Base-by-base conservation (phyloP, 2,329 filamentous ascomycete genomes). In the Cercospora janseana region DNA sequence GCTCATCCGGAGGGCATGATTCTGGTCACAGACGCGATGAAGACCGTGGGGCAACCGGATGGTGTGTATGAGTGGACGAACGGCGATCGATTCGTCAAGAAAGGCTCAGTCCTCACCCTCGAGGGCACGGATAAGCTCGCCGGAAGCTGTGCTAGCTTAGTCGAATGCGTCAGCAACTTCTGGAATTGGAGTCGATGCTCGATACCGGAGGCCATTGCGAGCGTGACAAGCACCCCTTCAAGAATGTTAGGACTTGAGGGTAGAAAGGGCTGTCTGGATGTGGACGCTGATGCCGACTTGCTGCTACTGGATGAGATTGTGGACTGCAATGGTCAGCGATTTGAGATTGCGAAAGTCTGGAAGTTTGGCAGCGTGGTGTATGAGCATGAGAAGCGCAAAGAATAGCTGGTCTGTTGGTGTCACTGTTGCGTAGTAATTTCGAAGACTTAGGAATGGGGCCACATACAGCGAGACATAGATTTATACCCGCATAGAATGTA, bases 21-120 rank as follows among this genome's bases (percentile, higher is more conserved):
- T 53, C 80, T 96, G 4, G 90, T 96, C 35, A 95, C 91, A 0
- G 91, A 96, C 69, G 90, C 90, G 4, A 95, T 95, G 88, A 84
- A 88, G 59, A 78, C 95, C 12, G 85, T 88, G 15, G 91, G 91
- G 1, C 75, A 94, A 46, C 86, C 87, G 0, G 90, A 95, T 62
- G 91, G 91, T 3, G 78, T 81, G 2, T 95, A 95, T 66, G 80
- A 85, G 55, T 95, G 89, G 88, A 91, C 83, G 4, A 95, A 95
- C 50, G 79, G 79, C 31, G 79, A 81, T 48, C 71, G 76, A 15
- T 81, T 82, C 57, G 70, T 86, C 52, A 92, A 92, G 72, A 80
- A 79, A 43, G 89, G 90, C 0, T 74, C 82, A 0, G 77, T 85
- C 48, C 71, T 96, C 27, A 83, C 87, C 3, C 75, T 94, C 0